A percentile compares a stretch with the other conserved stretches of the same genome.
Evolutionary conservation across 2,329 filamentous ascomycete species (phyloP).

Genomic region (Metarhizium sp.): DNA sequence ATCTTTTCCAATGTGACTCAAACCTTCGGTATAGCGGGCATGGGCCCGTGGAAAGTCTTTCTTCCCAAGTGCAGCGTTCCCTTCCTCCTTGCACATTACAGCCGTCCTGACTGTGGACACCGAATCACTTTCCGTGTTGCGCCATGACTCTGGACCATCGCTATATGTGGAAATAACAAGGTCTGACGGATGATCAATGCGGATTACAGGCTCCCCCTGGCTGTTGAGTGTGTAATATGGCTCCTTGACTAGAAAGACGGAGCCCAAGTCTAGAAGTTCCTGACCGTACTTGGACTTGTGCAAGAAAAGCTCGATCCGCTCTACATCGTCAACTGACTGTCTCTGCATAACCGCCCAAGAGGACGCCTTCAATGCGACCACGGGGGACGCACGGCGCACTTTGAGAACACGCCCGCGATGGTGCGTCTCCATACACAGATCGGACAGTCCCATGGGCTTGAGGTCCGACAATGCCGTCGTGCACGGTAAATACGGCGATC

Average conservation of each 20-base stretch:
- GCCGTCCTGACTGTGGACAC: slow-evolving; percentile 6
- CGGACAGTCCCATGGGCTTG: slow-evolving; percentile 13
- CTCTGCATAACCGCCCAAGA: slow-evolving; percentile 22
- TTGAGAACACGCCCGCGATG: slow-evolving; percentile 17
- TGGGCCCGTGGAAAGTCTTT: slow-evolving; percentile 12
- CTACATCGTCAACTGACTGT: slow-evolving; percentile 16
- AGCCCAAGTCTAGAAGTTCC: slow-evolving; percentile 23
- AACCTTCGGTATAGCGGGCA: slow-evolving; percentile 17
- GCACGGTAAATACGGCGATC: slow-evolving; percentile 17
- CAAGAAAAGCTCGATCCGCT: slow-evolving; percentile 20
- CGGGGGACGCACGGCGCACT: slow-evolving; percentile 18
- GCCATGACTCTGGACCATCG: slow-evolving; percentile 12
- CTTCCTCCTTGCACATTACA: slow-evolving; percentile 15
- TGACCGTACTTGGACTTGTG: slow-evolving; percentile 22
- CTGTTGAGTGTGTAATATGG: slow-evolving; percentile 36
- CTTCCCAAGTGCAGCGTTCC: slow-evolving; percentile 18
- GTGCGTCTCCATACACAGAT: slow-evolving; percentile 20
- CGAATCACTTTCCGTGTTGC: neutral
- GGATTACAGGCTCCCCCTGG: slow-evolving; percentile 29
- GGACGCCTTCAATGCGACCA: slow-evolving; percentile 13
- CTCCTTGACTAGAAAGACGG: slow-evolving; percentile 35
- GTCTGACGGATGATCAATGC: slow-evolving; percentile 25
- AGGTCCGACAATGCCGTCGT: slow-evolving; percentile 11
- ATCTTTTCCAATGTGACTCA: slow-evolving; percentile 4
- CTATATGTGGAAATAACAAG: slow-evolving; percentile 11